Evolutionary conservation across 2,329 filamentous ascomycete species (phyloP), one percentile per base, ranked within the genome.

Genomic region (Colletotrichum agaves): DNA sequence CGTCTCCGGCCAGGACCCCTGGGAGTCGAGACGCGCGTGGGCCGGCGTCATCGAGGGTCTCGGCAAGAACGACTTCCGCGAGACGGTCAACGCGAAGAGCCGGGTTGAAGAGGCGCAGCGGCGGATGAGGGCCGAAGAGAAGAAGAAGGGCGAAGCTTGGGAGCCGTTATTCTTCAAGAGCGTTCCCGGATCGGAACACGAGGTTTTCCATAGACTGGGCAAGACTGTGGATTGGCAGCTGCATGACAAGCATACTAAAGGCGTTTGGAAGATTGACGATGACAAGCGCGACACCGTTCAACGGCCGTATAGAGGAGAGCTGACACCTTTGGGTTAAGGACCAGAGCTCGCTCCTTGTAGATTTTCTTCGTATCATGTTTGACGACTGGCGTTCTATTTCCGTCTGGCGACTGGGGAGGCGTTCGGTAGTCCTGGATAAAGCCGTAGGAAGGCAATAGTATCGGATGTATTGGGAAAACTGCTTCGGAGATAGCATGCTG

Each of bases 21-120:
- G 93, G 74, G 94, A 97, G 81, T 92, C 91, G 8, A 86, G 93
- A 11, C 86, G 88, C 43, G 94, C 94, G 1, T 97, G 94, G 94
- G 83, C 83, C 35, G 90, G 90, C 69, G 93, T 97, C 3, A 90
- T 92, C 0, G 83, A 85, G 3, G 92, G 89, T 23, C 91, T 97
- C 64, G 79, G 83, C n/a, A 84, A 83, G 66, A 91, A 91, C 23
- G 90, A 97, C 74, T 91, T 95, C 85, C 88, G 93, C 63, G 82
- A 84, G 5, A 92, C 91, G 0, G 87, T 88, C 0, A 78, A 79
- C 0, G 91, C 94, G 75, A 97, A 97, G 81, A 87, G 86, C 7
- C 89, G 90, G 75, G 92, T 97, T 63, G 94, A 97, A 78, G 91
- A 94, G 74, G 88, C 88, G 31, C 94, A 97, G 80, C 86, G 94